phyloP scores from a whole-genome alignment of 176 grass and related monocot species.

The Paspalum notatum region DNA sequence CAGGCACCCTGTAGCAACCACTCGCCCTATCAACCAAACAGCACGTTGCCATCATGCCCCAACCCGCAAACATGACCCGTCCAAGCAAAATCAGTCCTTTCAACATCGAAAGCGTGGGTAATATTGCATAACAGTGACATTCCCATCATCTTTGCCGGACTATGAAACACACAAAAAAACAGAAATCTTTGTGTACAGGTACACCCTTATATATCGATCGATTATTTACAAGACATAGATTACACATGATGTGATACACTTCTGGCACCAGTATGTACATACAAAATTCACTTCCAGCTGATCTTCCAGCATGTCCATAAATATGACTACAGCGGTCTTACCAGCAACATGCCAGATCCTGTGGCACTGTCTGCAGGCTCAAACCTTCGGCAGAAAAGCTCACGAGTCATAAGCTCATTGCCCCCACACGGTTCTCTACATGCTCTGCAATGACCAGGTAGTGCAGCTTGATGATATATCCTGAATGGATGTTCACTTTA shows the following conservation, averaged over 20 bases:
- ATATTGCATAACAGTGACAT: neutral
- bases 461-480: conserved; percentile 15
- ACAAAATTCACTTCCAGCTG: neutral
- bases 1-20: conserved; percentile 41
- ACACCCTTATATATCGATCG: neutral
- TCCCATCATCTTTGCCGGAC: neutral
- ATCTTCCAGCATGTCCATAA: conserved; percentile 9
- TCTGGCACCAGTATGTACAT: neutral
- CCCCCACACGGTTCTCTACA: neutral
- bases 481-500: conserved; percentile 26
- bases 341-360: neutral
- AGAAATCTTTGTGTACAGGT: neutral
- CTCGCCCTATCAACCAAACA: conserved; percentile 8
- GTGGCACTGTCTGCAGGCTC: neutral
- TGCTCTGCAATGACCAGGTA: neutral
- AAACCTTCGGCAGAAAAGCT: neutral
- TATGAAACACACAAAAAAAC: neutral
- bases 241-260: conserved; percentile 20
- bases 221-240: conserved; percentile 36
- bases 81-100: conserved; percentile 17
- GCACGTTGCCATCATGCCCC: neutral
- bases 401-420: neutral
- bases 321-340: neutral
- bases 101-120: neutral
- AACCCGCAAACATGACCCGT: neutral